phyloP scores from a whole-genome alignment of 2,329 filamentous ascomycete genomes.

The Teratosphaeria destructans region DNA sequence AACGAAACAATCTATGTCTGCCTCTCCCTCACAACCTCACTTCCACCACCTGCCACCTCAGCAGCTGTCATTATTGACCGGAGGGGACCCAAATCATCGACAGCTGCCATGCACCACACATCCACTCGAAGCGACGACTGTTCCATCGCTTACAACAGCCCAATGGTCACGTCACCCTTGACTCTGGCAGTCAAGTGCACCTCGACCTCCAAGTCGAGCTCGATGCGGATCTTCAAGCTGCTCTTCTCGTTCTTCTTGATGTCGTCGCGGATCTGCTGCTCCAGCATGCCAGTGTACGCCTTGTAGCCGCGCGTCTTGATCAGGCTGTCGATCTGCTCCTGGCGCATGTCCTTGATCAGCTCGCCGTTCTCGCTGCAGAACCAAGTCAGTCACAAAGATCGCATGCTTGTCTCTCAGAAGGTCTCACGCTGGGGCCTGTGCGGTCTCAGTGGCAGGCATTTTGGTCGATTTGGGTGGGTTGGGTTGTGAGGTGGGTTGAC shows the following conservation, averaged over 20 bases:
- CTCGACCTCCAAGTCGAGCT: conserved; percentile 22
- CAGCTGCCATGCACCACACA: neutral
- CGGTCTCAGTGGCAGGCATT: neutral
- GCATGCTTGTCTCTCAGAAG: neutral
- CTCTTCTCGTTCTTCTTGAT: conserved; percentile 14
- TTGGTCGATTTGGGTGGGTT: neutral
- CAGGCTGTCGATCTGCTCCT: conserved; percentile 8
- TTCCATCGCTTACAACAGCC: conserved; percentile 13
- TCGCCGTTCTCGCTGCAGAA: conserved; percentile 1
- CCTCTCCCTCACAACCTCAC: neutral
- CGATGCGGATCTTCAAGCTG: conserved; percentile 20
- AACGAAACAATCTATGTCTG: neutral
- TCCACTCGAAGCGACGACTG: neutral
- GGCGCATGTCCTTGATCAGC: conserved; percentile 6
- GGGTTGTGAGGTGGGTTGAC: neutral
- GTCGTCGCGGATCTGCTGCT: conserved; percentile 2
- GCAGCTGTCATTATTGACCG: neutral
- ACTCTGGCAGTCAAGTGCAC: conserved; percentile 19
- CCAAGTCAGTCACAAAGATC: neutral
- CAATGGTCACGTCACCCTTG: conserved; percentile 22
- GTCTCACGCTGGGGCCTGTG: neutral
- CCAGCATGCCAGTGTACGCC: neutral
- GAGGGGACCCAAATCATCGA: neutral
- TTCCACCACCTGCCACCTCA: neutral
- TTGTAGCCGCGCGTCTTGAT: conserved; percentile 5